Evolutionary conservation across 768 basidiomycete genomes (phyloP).

Genomic region (Termitomyces sp.): DNA sequence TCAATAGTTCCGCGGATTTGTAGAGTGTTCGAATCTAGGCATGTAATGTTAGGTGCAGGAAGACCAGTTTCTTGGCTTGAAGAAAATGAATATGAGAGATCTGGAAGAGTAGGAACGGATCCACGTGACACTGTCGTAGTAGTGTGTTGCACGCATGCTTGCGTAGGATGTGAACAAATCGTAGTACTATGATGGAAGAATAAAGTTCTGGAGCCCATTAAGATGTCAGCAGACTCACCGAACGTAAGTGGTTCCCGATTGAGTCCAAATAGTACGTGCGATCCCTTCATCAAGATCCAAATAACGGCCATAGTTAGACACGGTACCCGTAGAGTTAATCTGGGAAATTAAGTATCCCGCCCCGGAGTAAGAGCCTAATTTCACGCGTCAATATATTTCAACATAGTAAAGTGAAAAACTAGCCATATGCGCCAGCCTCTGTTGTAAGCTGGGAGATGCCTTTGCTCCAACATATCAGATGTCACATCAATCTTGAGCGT

Average conservation of each 20-base stretch:
- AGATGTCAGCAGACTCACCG: conserved; percentile 37
- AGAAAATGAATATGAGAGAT: conserved; percentile 46
- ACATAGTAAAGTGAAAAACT: conserved; percentile 8
- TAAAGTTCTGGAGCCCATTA: not conserved
- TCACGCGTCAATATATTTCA: not conserved
- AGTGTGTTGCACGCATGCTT: conserved; percentile 60
- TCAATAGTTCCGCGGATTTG: conserved; percentile 46
- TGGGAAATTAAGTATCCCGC: conserved; percentile 60
- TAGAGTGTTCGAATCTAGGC: conserved; percentile 52
- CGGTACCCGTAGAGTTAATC: conserved; percentile 34
- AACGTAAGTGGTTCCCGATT: conserved; percentile 39
- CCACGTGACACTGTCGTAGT: conserved; percentile 21
- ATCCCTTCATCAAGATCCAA: conserved; percentile 66
- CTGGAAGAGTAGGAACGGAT: conserved; percentile 25
- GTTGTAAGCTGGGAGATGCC: conserved; percentile 53
- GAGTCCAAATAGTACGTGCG: conserved; percentile 57
- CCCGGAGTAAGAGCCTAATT: conserved; percentile 62
- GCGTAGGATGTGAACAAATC: conserved; percentile 66
- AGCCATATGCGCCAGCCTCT: conserved; percentile 61
- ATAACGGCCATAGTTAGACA: conserved; percentile 57
- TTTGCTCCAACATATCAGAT: conserved; percentile 19
- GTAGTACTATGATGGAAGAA: conserved; percentile 22
- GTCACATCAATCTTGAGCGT: not conserved
- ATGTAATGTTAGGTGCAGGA: conserved; percentile 58
- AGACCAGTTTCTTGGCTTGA: conserved; percentile 42